phyloP scores from a whole-genome alignment of 495 filamentous ascomycete genomes.

The Lasiosphaeris hirsuta region DNA sequence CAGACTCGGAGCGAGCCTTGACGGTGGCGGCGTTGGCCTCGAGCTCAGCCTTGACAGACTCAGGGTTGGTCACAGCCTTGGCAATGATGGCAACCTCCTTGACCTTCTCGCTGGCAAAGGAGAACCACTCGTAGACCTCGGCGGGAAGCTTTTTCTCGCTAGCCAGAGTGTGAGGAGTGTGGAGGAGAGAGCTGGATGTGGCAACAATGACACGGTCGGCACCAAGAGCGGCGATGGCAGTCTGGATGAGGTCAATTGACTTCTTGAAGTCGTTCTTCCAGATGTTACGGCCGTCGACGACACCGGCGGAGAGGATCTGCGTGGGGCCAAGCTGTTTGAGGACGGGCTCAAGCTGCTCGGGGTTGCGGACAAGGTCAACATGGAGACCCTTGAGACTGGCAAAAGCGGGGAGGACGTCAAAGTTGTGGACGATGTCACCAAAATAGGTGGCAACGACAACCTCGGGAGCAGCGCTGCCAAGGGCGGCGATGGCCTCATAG shows the following conservation, averaged over 20 bases:
- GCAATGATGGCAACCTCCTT: slow-evolving; percentile 87
- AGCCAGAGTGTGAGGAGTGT: slow-evolving; percentile 94
- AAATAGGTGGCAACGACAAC: slow-evolving; percentile 94
- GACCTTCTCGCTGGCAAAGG: slow-evolving; percentile 94
- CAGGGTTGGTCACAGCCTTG: slow-evolving; percentile 90
- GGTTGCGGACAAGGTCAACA: slow-evolving; percentile 93
- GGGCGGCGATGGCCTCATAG: slow-evolving; percentile 78
- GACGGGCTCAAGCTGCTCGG: slow-evolving; percentile 95
- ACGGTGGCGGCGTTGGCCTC: slow-evolving; percentile 93
- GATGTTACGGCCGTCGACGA: slow-evolving; percentile 98
- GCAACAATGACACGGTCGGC: slow-evolving; percentile 94
- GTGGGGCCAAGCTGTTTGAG: slow-evolving; percentile 82
- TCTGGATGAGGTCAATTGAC: slow-evolving; percentile 83
- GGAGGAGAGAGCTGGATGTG: slow-evolving; percentile 93
- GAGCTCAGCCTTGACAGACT: slow-evolving; percentile 76
- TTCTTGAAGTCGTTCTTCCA: slow-evolving; percentile 98
- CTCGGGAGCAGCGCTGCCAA: slow-evolving; percentile 74
- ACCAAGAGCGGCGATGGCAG: slow-evolving; percentile 87
- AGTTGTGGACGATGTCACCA: slow-evolving; percentile 98
- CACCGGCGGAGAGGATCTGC: slow-evolving; percentile 86
- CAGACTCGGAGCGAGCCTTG: slow-evolving; percentile 81
- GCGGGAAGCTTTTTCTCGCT: slow-evolving; percentile 94
- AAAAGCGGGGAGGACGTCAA: slow-evolving; percentile 69
- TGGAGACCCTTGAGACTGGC: slow-evolving; percentile 76
- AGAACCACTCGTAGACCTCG: slow-evolving; percentile 97